Base-by-base conservation (phyloP, 148 eudicot genomes). In the Oxyria digyna region DNA sequence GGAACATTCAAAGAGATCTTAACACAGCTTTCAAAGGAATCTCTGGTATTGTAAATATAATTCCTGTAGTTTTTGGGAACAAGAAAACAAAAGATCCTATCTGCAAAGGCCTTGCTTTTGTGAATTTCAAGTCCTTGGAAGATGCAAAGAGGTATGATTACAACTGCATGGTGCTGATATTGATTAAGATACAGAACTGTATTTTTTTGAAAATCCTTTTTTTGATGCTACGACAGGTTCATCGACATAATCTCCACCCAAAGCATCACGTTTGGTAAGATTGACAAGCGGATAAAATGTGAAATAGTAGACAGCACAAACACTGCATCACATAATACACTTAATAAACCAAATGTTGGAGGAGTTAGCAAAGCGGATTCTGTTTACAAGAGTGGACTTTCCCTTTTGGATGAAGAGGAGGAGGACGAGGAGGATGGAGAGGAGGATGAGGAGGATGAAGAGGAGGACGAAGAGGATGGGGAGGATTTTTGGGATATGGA, bases 21-120 rank as follows among this genome's bases (percentile, higher is more conserved):
- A 84, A 77, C 71, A 27, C 76, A 49, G 93, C 96, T 71, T 88
- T 94, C 73, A 69, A 85, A 77, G 97, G 83, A 71, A 81, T 87
- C 70, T 82, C 76, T 62, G 99, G 97, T 76, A 80, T 94, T 55
- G 40, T 78, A 20, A 80, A 81, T 72, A 91, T 94, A 74, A 72
- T 76, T 24, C 97, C 93, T 18, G 82, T 72, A 32, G 90, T 84
- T 78, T 79, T 80, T 42, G 99, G 96, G 54, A 94, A 79, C 72
- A 83, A 87, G 74, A 94, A 91, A 76, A 94, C 99, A 18, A 86
- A 89, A 74, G 97, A 94, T 42, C 97, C 99, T 12, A 75, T 85
- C 49, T 90, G 99, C 83, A 94, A 80, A 79, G 99, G 99, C 72
- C 71, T 82, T 78, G 96, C 93, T 72, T 94, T 82, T 67, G 77